Evolutionary conservation across 768 basidiomycete genomes (phyloP).

Genomic region (Boletus pseudopeckii): DNA sequence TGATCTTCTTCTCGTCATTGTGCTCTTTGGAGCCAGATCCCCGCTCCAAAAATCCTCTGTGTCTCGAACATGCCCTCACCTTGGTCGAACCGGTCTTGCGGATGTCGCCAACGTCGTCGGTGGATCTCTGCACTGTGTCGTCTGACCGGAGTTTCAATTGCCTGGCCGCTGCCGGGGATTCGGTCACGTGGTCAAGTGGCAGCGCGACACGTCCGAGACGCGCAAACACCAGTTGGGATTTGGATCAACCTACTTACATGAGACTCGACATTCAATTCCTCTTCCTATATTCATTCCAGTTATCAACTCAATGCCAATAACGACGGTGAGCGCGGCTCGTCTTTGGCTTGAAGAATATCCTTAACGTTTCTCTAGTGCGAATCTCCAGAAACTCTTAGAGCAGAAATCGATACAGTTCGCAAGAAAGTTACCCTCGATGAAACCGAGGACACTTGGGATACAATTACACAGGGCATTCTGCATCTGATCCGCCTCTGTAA

Average conservation of each 20-base stretch:
- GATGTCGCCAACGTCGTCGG: constrained; percentile 16
- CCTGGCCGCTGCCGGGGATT: constrained; percentile 18
- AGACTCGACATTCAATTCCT: constrained; percentile 3
- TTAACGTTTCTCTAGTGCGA: constrained; percentile 29
- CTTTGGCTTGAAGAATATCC: not conserved
- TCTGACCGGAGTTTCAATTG: constrained; percentile 24
- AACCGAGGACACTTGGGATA: constrained; percentile 80
- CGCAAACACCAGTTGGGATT: constrained; percentile 12
- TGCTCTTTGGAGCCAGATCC: not conserved
- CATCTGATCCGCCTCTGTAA: constrained; percentile 47
- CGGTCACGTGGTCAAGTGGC: constrained; percentile 26
- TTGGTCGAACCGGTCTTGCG: constrained; percentile 19
- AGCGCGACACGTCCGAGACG: constrained; percentile 20
- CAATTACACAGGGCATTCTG: constrained; percentile 49
- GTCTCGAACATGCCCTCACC: constrained; percentile 22
- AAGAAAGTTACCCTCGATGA: constrained; percentile 48
- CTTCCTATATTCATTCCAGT: not conserved
- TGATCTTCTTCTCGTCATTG: not conserved
- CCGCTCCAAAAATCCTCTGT: not conserved
- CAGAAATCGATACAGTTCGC: constrained; percentile 43
- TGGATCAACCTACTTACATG: constrained; percentile 12
- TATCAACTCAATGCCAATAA: constrained; percentile 27
- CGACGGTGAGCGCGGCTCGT: constrained; percentile 14
- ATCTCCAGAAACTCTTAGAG: constrained; percentile 29
- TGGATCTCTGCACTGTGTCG: not conserved